Base-by-base conservation (phyloP, 805 yeast species). In the Wickerhamiella sergipiensis region DNA sequence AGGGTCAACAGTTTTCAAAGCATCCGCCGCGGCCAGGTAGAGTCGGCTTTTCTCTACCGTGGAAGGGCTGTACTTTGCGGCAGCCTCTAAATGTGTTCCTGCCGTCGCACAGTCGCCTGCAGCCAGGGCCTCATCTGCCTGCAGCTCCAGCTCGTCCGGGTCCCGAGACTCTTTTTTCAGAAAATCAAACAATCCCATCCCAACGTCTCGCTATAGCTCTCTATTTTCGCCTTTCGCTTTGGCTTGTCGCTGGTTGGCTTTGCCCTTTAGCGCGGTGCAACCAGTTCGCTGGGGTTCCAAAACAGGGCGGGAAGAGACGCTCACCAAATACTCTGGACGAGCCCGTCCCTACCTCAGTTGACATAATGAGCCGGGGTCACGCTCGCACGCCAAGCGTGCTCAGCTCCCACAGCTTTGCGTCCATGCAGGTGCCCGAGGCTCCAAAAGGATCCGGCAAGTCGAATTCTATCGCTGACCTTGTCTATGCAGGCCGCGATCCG, bases 391-490 rank as follows among this genome's bases (percentile, higher is more conserved):
- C 24, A 8, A 40, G 43, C 24, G 22, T 21, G 24, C 43, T 40
- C n/a, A 18, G 22, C 24, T 40, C 43, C 19, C 43, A 40, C 24
- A 21, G 43, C 24, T 19, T 21, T 18, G 24, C 43, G 3, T 21
- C 24, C 10, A 4, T 12, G n/a, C 24, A 18, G 24, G 38, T 18
- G 17, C 29, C 33, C 18, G 44, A 15, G 43, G 17, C 24, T 21
- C 44, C 36, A 10, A 7, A 18, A 8, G 46, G 43, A 2, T n/a
- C 17, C 19, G 49, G 21, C 7, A 42, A 24, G 1, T 80, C 83
- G 47, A 85, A 85, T 60, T 81, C 95, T 4, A 79, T 87, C 33
- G 85, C 75, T 61, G 92, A 84, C 59, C 69, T 88, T 49, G 81
- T 88, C 1, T 76, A 81, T 48, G 82, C 59, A 4, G 53, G 53